Percentiles rank a stretch among this genome's conserved stretches.
Conservation (phyloP, 2,329 filamentous ascomycete species). For the Phyllosticta citribraziliensis region DNA sequence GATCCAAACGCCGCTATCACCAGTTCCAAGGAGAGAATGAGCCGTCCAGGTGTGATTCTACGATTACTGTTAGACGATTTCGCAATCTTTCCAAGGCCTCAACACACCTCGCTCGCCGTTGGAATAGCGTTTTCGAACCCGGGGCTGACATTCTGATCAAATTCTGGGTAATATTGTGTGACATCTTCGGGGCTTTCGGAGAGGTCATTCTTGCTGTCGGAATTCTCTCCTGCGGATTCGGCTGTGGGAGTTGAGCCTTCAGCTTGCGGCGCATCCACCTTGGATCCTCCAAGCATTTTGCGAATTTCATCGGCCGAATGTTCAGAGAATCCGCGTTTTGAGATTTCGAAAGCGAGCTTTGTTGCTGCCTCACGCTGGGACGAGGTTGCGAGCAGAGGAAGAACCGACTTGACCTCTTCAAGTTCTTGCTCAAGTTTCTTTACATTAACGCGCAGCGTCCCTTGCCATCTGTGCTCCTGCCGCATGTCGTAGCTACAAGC, state of each 20-base stretch:
- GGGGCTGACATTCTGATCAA: constrained; percentile 4
- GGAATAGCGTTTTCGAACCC: constrained; percentile 3
- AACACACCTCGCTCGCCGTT: constrained; percentile 4
- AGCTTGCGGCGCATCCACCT: background rate
- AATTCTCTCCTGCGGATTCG: background rate
- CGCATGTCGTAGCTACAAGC: constrained; percentile 29
- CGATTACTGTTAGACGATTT: background rate
- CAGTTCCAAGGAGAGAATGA: constrained; percentile 5
- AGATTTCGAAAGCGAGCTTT: constrained; percentile 26
- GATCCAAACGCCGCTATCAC: constrained; percentile 9
- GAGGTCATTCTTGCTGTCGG: background rate
- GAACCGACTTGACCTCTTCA: constrained; percentile 30
- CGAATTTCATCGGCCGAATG: constrained; percentile 28
- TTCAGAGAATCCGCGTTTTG: constrained; percentile 28
- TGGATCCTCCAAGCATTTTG: constrained; percentile 23
- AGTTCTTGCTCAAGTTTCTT: constrained; percentile 27
- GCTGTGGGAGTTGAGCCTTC: background rate
- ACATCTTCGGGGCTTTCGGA: background rate
- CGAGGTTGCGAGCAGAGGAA: constrained; percentile 25
- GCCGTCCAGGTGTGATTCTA: constrained; percentile 3
- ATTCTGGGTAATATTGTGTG: constrained; percentile 2
- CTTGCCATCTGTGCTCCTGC: constrained; percentile 30
- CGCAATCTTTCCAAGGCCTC: background rate
- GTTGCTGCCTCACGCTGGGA: constrained; percentile 25
- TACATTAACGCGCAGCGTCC: constrained; percentile 28